These are phyloP conservation scores for Biscogniauxia mediterranea DNA, from an alignment of 2,329 filamentous ascomycete genomes.

Conservation along the genomic window DNA sequence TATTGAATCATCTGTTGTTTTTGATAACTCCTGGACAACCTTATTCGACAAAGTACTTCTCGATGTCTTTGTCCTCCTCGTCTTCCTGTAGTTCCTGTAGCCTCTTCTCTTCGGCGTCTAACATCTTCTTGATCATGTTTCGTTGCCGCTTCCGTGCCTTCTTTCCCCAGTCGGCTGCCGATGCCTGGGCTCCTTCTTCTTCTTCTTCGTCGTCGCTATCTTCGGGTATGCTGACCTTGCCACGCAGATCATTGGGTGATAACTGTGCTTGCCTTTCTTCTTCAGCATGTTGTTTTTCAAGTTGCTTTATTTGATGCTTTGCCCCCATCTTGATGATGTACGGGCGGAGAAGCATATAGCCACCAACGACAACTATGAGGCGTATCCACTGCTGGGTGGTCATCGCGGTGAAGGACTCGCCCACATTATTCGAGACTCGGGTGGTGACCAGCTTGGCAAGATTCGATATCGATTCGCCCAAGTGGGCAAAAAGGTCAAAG, in stretches of 20 bases:
- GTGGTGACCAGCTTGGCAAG: slow-evolving; percentile 29
- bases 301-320: slow-evolving; percentile 60
- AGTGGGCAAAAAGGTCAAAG: slow-evolving; percentile 28
- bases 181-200: slow-evolving; percentile 41
- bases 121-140: slow-evolving; percentile 61
- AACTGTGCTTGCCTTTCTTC: slow-evolving; percentile 49
- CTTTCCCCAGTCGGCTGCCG: slow-evolving; percentile 63
- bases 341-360: slow-evolving; percentile 71
- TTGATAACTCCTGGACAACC: background rate
- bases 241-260: slow-evolving; percentile 64
- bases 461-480: slow-evolving; percentile 29
- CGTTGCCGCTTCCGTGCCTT: slow-evolving; percentile 69
- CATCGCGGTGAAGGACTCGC: slow-evolving; percentile 49
- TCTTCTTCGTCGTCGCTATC: slow-evolving; percentile 52
- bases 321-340: slow-evolving; percentile 69
- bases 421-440: slow-evolving; percentile 48
- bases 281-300: slow-evolving; percentile 58
- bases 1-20: background rate
- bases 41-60: slow-evolving; percentile 58
- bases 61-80: slow-evolving; percentile 72
- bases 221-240: slow-evolving; percentile 51
- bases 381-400: slow-evolving; percentile 60
- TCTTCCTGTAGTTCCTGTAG: slow-evolving; percentile 56
- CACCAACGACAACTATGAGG: slow-evolving; percentile 68
- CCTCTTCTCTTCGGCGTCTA: slow-evolving; percentile 61